A percentile compares a stretch with the other conserved stretches of the same genome.
phyloP scores from a whole-genome alignment of 345 rosid species.

The Anastatica hierochuntica region DNA sequence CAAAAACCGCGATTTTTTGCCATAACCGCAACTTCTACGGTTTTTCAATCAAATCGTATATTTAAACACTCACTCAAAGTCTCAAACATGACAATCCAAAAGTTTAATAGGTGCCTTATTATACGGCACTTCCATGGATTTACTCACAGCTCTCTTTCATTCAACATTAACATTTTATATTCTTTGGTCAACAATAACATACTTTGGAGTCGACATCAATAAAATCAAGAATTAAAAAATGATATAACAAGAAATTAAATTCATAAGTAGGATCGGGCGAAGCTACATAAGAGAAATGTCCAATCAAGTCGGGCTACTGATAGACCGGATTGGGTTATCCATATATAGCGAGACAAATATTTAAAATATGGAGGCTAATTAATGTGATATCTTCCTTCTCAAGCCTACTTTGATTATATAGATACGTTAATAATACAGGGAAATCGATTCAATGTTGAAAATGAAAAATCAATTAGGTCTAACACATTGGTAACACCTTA shows the following conservation, averaged over 20 bases:
- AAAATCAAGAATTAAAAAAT: background rate
- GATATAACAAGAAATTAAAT: background rate
- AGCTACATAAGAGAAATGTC: constrained; percentile 19
- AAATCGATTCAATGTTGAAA: too few species aligned
- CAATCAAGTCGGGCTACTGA: constrained; percentile 27
- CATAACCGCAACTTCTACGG: too few species aligned
- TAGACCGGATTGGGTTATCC: constrained; percentile 19
- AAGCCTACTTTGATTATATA: background rate
- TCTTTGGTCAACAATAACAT: constrained; percentile 8
- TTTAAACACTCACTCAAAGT: too few species aligned
- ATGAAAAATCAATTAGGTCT: too few species aligned
- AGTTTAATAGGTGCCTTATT: constrained; percentile 12
- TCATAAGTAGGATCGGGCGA: constrained; percentile 10
- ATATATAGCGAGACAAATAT: constrained; percentile 16
- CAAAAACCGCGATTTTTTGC: too few species aligned
- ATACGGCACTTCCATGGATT: constrained; percentile 1
- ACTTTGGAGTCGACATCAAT: constrained; percentile 18
- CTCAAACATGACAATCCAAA: too few species aligned
- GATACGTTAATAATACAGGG: too few species aligned
- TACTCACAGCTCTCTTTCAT: constrained; percentile 6
- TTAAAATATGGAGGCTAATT: background rate
- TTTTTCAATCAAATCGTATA: too few species aligned
- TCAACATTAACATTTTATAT: background rate
- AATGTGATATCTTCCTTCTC: constrained; percentile 8
- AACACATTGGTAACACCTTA: too few species aligned